These are phyloP conservation scores for Berkeleyomyces rouxiae DNA, from an alignment of 2,329 filamentous ascomycete species.

Conservation along the genomic window DNA sequence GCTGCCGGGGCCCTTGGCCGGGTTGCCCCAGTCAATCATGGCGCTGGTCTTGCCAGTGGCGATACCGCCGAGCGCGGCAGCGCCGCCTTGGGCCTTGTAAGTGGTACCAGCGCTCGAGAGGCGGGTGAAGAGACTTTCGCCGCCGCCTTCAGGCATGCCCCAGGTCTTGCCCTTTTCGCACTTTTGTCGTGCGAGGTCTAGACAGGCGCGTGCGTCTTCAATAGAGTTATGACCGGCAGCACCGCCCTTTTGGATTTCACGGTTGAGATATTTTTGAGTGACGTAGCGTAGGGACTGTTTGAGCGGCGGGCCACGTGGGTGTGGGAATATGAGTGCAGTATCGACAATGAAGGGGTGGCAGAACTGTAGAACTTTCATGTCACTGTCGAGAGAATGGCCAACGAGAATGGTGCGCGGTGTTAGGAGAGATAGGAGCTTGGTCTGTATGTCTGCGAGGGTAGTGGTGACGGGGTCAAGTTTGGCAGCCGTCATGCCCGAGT, in stretches of 20 bases:
- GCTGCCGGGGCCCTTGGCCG: slow-evolving; percentile 39
- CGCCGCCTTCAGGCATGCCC: slow-evolving; percentile 62
- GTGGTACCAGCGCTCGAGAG: slow-evolving; percentile 47
- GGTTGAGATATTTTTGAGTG: slow-evolving; percentile 65
- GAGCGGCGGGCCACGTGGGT: slow-evolving; percentile 73
- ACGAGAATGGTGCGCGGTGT: slow-evolving; percentile 57
- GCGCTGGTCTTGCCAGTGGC: slow-evolving; percentile 48
- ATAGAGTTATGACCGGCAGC: slow-evolving; percentile 69
- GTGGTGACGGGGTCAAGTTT: slow-evolving; percentile 75
- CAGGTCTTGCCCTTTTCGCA: slow-evolving; percentile 82
- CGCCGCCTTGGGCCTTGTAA: slow-evolving; percentile 44
- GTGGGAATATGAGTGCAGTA: slow-evolving; percentile 77
- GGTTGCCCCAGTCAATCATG: slow-evolving; percentile 81
- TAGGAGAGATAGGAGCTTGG: slow-evolving; percentile 54
- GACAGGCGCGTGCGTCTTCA: slow-evolving; percentile 78
- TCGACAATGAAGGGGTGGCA: slow-evolving; percentile 90
- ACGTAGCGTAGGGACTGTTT: slow-evolving; percentile 88
- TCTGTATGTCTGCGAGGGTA: slow-evolving; percentile 66
- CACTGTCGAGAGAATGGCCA: slow-evolving; percentile 68
- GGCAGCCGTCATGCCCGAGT: slow-evolving; percentile 78
- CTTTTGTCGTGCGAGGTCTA: slow-evolving; percentile 88
- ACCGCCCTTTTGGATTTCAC: slow-evolving; percentile 75
- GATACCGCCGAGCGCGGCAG: slow-evolving; percentile 37
- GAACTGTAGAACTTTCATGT: slow-evolving; percentile 68
- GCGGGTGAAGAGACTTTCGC: slow-evolving; percentile 80